Base-by-base conservation (phyloP, 371 early-diverging fungal species). In the Mortierella sp. region DNA sequence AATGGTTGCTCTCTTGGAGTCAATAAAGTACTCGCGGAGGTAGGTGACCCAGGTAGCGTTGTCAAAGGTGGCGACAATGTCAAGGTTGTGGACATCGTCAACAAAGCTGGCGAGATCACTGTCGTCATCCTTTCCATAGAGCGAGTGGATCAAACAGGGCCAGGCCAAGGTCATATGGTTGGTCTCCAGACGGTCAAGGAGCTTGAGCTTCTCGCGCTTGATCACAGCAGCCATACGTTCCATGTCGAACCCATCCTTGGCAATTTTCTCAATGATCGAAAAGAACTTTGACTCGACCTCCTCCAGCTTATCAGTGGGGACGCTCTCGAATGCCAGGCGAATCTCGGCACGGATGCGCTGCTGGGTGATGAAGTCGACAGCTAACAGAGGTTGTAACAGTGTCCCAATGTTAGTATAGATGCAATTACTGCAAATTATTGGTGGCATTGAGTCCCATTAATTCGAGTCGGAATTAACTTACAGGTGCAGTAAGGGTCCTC, bases 401-500 rank as follows among this genome's bases (percentile, higher is more conserved):
- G 55, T n/a, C 5, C 6, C 13, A 47, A 28, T 19, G 24, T 57
- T 26, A 57, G 58, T 57, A 21, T 24, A 1, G 24, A n/a, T 11
- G 57, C 26, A 8, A 6, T 9, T 60, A 38, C 42, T 3, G 42
- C 42, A 6, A 11, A 34, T 60, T 60, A 31, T 68, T 38, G 34
- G 65, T 68, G 68, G 68, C 42, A 42, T 21, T 5, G 6, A 28
- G 28, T 5, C 2, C 26, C 42, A 68, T 24, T 42, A 68, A 38
- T 42, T 68, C 10, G 21, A 68, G 38, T 21, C 44, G 10, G 21
- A 60, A 31, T 60, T 9, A 38, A 34, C 82, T 70, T 84, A 90
- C 91, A 89, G 80, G 94, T 94, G 80, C 93, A 93, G 44, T 92
- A 89, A 11, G 94, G 93, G 31, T 93, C 93, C 79, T 93, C 93